phyloP scores from a whole-genome alignment of 495 filamentous ascomycete genomes.

The Aspergillus ostianus region DNA sequence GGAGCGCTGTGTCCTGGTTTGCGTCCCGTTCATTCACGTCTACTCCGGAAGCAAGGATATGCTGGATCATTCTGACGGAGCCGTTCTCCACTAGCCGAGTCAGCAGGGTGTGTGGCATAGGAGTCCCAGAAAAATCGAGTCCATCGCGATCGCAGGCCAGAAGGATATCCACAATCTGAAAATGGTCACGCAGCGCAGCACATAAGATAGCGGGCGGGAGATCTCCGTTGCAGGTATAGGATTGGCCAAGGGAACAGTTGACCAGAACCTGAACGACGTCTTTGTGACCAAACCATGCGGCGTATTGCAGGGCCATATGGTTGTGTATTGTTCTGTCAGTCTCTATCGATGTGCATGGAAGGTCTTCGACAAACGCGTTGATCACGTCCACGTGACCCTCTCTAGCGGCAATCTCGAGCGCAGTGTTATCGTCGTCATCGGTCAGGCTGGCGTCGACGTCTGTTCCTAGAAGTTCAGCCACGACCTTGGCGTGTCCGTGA shows the following conservation, averaged over 20 bases:
- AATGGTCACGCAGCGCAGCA: background rate
- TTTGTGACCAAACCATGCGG: background rate
- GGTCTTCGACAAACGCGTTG: background rate
- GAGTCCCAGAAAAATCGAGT: background rate
- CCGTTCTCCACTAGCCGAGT: background rate
- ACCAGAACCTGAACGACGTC: background rate
- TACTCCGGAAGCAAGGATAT: background rate
- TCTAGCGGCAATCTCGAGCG: conserved; percentile 1
- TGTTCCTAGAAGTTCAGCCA: background rate
- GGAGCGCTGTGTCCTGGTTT: background rate
- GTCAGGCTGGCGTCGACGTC: background rate
- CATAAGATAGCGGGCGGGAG: background rate
- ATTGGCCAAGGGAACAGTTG: background rate
- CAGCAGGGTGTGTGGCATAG: background rate
- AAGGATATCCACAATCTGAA: background rate
- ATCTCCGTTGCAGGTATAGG: background rate
- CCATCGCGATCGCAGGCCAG: background rate
- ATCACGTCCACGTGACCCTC: conserved; percentile 2
- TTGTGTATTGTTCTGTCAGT: background rate
- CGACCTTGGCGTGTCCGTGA: background rate
- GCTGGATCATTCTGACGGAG: background rate
- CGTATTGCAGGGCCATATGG: background rate
- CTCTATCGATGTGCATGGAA: background rate
- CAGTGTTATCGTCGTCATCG: background rate
- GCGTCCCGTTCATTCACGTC: background rate